phyloP scores from a whole-genome alignment of 768 basidiomycete species.

The Tubosaeta sp. region DNA sequence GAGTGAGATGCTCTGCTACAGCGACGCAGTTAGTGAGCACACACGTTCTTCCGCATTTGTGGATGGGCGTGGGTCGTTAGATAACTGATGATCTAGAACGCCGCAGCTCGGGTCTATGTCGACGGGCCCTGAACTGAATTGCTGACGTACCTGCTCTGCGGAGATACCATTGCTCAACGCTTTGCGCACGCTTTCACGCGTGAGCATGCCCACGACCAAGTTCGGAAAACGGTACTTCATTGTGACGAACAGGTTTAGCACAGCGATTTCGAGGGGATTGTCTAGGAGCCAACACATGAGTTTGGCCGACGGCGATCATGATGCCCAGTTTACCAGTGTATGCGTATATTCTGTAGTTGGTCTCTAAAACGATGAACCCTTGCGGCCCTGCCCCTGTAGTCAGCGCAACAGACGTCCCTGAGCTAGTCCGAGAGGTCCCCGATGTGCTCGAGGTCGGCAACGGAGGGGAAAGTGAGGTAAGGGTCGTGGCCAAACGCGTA shows the following conservation, averaged over 20 bases:
- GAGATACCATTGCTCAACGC: slow-evolving; percentile 94
- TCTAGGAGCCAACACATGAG: slow-evolving; percentile 45
- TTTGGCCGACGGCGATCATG: background rate
- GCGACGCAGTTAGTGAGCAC: slow-evolving; percentile 7
- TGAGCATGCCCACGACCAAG: slow-evolving; percentile 93
- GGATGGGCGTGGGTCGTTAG: slow-evolving; percentile 93
- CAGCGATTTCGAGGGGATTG: slow-evolving; percentile 94
- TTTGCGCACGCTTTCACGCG: slow-evolving; percentile 91
- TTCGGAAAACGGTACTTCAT: slow-evolving; percentile 95
- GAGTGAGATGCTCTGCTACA: slow-evolving; percentile 1
- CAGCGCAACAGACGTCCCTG: slow-evolving; percentile 23
- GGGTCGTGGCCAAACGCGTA: slow-evolving; percentile 88
- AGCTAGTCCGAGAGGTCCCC: slow-evolving; percentile 11
- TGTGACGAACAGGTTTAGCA: slow-evolving; percentile 88
- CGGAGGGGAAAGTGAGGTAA: slow-evolving; percentile 86
- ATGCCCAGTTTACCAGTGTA: slow-evolving; percentile 70
- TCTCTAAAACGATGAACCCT: slow-evolving; percentile 95
- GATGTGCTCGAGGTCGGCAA: slow-evolving; percentile 52
- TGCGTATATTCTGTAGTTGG: slow-evolving; percentile 97
- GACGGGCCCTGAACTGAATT: slow-evolving; percentile 12
- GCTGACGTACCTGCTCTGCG: slow-evolving; percentile 76
- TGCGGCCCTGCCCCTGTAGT: slow-evolving; percentile 60
- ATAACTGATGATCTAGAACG: slow-evolving; percentile 86
- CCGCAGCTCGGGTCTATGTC: slow-evolving; percentile 12
- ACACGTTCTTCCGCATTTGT: slow-evolving; percentile 94